A percentile compares a stretch with the other conserved stretches of the same genome.
phyloP scores from a whole-genome alignment of 257 asterid species.

The Verbena officinalis region DNA sequence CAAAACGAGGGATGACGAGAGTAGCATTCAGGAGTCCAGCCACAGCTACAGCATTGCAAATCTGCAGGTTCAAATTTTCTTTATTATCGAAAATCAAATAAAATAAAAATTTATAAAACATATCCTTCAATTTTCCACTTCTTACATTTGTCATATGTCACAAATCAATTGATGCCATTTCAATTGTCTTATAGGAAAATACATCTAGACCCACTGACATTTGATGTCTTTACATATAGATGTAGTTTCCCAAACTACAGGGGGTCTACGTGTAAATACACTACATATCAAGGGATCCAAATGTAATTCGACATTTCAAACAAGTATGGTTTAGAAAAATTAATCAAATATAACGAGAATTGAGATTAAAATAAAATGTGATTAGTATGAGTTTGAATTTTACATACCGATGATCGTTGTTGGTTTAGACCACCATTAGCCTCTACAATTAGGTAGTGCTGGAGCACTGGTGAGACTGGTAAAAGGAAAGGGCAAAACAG shows the following conservation, averaged over 20 bases:
- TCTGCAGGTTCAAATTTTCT: conserved; percentile 43
- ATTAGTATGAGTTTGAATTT: conserved; percentile 4
- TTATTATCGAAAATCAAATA: background rate
- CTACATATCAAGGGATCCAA: too few species aligned
- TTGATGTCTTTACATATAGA: too few species aligned
- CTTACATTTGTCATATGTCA: background rate
- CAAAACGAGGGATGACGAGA: conserved; percentile 77
- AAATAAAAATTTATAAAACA: too few species aligned
- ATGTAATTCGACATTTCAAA: background rate
- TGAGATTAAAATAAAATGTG: background rate
- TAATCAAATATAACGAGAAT: conserved; percentile 1
- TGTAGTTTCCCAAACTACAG: too few species aligned
- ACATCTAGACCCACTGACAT: too few species aligned
- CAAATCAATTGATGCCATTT: too few species aligned
- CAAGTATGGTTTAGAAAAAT: background rate
- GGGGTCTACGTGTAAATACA: too few species aligned
- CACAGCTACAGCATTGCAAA: conserved; percentile 90
- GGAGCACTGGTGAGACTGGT: conserved; percentile 43
- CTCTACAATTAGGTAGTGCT: conserved; percentile 63
- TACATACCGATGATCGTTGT: conserved; percentile 85
- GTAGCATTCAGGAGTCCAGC: conserved; percentile 83
- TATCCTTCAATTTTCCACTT: too few species aligned
- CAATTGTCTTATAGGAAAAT: too few species aligned
- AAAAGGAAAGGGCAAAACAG: background rate
- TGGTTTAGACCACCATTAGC: conserved; percentile 96